Percentiles rank a stretch among this genome's conserved stretches.
Evolutionary conservation across 2,329 filamentous ascomycete species (phyloP).

Genomic region (Moelleriella libera): DNA sequence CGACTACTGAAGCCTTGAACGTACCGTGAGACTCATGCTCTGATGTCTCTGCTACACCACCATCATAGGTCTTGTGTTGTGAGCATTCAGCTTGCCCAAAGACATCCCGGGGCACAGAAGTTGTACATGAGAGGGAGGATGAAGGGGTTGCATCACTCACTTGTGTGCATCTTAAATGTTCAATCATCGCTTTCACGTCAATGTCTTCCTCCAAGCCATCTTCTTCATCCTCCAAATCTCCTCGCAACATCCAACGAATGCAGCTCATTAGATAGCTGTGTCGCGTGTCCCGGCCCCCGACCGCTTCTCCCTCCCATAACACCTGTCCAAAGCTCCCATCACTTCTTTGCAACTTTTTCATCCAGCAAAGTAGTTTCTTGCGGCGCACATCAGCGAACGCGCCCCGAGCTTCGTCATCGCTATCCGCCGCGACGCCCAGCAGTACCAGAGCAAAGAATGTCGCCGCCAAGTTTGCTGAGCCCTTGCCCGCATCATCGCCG

Average conservation of each 20-base stretch:
- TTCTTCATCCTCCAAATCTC: slow-evolving; percentile 34
- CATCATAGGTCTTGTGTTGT: slow-evolving; percentile 56
- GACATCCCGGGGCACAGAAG: neutral
- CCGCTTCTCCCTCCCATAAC: slow-evolving; percentile 42
- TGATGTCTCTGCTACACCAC: slow-evolving; percentile 65
- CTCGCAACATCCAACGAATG: slow-evolving; percentile 70
- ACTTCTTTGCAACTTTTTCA: slow-evolving; percentile 58
- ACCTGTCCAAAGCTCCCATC: slow-evolving; percentile 91
- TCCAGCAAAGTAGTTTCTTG: slow-evolving; percentile 55
- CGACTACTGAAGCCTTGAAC: slow-evolving; percentile 7
- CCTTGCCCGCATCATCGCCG: slow-evolving; percentile 28
- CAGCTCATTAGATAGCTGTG: slow-evolving; percentile 77
- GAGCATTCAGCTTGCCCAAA: neutral
- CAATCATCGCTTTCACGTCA: slow-evolving; percentile 53
- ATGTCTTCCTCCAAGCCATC: slow-evolving; percentile 54
- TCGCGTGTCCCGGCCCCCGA: slow-evolving; percentile 71
- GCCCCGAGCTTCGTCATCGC: slow-evolving; percentile 20
- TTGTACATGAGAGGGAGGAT: neutral
- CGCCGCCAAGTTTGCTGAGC: slow-evolving; percentile 60
- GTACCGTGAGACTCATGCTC: slow-evolving; percentile 73
- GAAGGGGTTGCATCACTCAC: slow-evolving; percentile 8
- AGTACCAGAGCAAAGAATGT: slow-evolving; percentile 79
- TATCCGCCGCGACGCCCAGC: slow-evolving; percentile 39
- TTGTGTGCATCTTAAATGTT: slow-evolving; percentile 56
- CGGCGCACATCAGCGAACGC: slow-evolving; percentile 53